phyloP scores from a whole-genome alignment of 139 green algal species.

The Picochlorum sp. region DNA sequence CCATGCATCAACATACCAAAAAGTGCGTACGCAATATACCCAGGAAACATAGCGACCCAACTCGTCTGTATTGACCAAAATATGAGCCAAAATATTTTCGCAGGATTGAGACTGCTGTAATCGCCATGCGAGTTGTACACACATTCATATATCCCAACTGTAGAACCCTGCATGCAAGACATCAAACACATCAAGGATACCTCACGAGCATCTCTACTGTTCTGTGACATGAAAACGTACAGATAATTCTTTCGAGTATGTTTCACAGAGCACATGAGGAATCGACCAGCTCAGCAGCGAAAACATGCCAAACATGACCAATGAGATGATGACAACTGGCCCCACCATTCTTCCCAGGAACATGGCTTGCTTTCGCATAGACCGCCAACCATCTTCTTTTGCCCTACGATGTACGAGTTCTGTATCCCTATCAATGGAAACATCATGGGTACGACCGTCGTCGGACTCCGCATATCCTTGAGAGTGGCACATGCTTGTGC shows the following conservation, averaged over 20 bases:
- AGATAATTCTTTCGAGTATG: conserved; percentile 1
- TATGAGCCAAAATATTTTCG: conserved; percentile 17
- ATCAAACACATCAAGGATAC: no score
- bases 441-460: neutral
- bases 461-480: neutral
- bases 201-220: no score
- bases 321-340: neutral
- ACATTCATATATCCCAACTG: conserved; percentile 6
- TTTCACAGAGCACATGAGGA: conserved; percentile 3
- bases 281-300: conserved; percentile 3
- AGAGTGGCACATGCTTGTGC: neutral
- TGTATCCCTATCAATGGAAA: neutral
- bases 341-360: neutral
- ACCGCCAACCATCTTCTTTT: neutral
- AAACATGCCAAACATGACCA: conserved; percentile 8
- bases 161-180: conserved; percentile 5
- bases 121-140: conserved; percentile 8
- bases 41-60: conserved; percentile 12
- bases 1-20: conserved; percentile 10
- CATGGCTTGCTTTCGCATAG: neutral
- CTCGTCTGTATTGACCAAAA: conserved; percentile 12
- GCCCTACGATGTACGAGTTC: neutral
- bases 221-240: neutral
- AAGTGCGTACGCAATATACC: conserved; percentile 1
- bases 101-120: neutral